A percentile compares a stretch with the other conserved stretches of the same genome.
Conservation (phyloP, 2,329 filamentous ascomycete species). For the Colletotrichum navitas region DNA sequence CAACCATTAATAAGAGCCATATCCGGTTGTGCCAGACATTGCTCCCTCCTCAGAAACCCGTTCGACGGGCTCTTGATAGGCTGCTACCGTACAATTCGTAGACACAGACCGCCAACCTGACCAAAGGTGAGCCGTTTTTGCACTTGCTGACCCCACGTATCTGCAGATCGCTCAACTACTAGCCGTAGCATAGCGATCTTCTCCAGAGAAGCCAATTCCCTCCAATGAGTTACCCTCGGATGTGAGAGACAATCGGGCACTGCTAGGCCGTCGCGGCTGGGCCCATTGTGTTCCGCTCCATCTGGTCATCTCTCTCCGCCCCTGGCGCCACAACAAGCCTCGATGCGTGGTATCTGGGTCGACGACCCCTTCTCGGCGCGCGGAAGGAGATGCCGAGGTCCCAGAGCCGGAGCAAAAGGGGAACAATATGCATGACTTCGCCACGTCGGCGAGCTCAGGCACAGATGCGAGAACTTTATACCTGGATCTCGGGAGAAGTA, state of each 20-base stretch:
- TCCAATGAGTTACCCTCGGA: slow-evolving; percentile 32
- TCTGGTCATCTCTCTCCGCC: slow-evolving; percentile 14
- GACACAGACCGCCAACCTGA: slow-evolving; percentile 32
- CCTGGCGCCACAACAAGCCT: slow-evolving; percentile 14
- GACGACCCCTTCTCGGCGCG: slow-evolving; percentile 13
- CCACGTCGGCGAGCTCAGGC: not conserved
- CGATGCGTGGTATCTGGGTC: slow-evolving; percentile 11
- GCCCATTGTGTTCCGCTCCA: slow-evolving; percentile 6
- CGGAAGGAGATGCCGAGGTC: not conserved
- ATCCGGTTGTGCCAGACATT: slow-evolving; percentile 6
- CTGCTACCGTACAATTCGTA: slow-evolving; percentile 16
- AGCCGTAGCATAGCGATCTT: slow-evolving; percentile 28
- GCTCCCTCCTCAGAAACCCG: slow-evolving; percentile 11
- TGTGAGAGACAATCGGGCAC: not conserved
- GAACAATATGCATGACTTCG: not conserved
- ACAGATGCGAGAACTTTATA: not conserved
- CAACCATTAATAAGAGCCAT: not conserved
- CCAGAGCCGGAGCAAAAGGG: not conserved
- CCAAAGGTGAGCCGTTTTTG: slow-evolving; percentile 24
- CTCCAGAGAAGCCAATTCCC: slow-evolving; percentile 17
- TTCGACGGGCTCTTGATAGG: slow-evolving; percentile 14
- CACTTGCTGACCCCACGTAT: slow-evolving; percentile 27
- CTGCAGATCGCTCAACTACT: slow-evolving; percentile 34
- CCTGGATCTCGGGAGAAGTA: too few species aligned
- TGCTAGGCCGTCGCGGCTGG: not conserved